A percentile compares a stretch with the other conserved stretches of the same genome.
Conservation (phyloP, 306 rosid species). For the Acacia confusa region DNA sequence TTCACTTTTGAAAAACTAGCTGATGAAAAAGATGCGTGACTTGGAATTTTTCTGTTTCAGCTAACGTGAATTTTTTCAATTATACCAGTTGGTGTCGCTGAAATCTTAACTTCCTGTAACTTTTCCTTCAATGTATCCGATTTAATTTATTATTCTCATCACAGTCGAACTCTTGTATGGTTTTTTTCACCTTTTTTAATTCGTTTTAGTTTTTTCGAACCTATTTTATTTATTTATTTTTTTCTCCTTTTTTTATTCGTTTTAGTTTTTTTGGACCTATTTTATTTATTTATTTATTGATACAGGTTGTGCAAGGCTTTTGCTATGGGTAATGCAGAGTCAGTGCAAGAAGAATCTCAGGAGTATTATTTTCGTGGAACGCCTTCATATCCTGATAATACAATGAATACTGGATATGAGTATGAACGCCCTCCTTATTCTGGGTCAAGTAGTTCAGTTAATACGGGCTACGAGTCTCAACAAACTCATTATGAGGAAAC, state of each 20-base stretch:
- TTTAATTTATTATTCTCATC: background rate
- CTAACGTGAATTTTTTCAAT: background rate
- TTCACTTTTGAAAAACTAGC: background rate
- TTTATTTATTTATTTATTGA: constrained; percentile 17
- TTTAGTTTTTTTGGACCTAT: background rate
- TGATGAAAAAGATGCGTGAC: background rate
- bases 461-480: background rate
- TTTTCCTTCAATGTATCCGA: background rate
- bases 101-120: background rate
- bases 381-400: constrained; percentile 35
- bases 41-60: background rate
- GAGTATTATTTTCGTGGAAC: constrained; percentile 32
- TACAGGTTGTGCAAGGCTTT: constrained; percentile 34
- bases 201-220: background rate
- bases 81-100: background rate
- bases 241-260: too few relatives aligned
- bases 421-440: constrained; percentile 13
- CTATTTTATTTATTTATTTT: constrained; percentile 14
- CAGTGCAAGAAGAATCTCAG: constrained; percentile 42
- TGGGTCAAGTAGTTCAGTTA: constrained; percentile 25
- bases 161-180: background rate
- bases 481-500: constrained; percentile 26
- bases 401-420: constrained; percentile 4
- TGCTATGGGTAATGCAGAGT: constrained; percentile 73
- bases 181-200: background rate